Evolutionary conservation across 441 rosid species (phyloP).

Genomic region (Raphanus hybrid): DNA sequence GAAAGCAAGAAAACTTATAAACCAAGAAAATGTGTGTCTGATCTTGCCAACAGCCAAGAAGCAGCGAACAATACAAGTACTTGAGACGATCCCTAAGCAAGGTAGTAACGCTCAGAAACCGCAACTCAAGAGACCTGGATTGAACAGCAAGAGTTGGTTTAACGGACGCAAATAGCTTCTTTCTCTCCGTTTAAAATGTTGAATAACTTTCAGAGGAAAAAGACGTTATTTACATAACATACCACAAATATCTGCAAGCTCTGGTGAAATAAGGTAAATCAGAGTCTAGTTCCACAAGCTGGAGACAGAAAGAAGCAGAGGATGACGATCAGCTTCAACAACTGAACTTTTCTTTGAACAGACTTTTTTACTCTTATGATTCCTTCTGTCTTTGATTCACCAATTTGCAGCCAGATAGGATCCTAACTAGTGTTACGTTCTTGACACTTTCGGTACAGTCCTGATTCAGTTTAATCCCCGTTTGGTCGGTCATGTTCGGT

Average conservation of each 20-base stretch:
- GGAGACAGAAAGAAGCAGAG: conserved; percentile 31
- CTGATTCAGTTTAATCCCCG: conserved; percentile 21
- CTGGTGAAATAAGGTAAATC: conserved; percentile 14
- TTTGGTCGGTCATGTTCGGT: conserved; percentile 11
- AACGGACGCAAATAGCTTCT: conserved; percentile 58
- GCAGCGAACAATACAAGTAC: conserved; percentile 84
- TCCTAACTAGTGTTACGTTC: conserved; percentile 24
- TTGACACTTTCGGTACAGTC: conserved; percentile 35
- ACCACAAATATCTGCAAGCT: conserved; percentile 12
- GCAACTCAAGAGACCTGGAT: conserved; percentile 59
- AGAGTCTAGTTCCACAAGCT: conserved; percentile 28
- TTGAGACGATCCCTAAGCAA: conserved; percentile 56
- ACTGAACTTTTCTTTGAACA: conserved; percentile 13
- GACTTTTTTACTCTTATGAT: conserved; percentile 31
- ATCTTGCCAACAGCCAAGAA: conserved; percentile 73
- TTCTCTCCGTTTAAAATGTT: not conserved
- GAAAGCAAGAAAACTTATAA: conserved; percentile 14
- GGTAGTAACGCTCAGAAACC: conserved; percentile 54
- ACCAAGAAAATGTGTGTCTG: not conserved
- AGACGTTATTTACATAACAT: conserved; percentile 15
- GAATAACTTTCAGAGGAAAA: not conserved
- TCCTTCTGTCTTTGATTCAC: conserved; percentile 25
- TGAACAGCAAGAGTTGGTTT: conserved; percentile 64
- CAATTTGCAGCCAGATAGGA: conserved; percentile 27
- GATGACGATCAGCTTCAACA: conserved; percentile 9